A percentile compares a stretch with the other conserved stretches of the same genome.
These are phyloP conservation scores for Leucosporidium yakuticum DNA, from an alignment of 768 basidiomycete species.

Conservation along the genomic window DNA sequence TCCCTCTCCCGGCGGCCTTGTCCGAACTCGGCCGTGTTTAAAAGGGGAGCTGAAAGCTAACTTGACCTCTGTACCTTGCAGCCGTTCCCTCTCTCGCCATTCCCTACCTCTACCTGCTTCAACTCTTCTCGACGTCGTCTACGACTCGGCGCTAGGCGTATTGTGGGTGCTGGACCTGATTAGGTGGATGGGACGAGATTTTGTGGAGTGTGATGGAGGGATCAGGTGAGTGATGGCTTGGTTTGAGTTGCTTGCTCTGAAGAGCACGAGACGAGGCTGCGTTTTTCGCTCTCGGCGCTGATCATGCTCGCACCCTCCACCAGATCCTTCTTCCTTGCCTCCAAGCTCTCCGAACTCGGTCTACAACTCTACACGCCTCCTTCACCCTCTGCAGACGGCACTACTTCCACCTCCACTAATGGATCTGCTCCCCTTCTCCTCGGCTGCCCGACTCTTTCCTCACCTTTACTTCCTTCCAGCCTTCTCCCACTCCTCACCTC, in stretches of 20 bases:
- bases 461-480: slow-evolving; percentile 16
- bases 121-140: slow-evolving; percentile 22
- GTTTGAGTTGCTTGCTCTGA: no score
- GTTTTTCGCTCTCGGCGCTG: not conserved
- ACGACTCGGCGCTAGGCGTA: slow-evolving; percentile 6
- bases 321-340: slow-evolving; percentile 30
- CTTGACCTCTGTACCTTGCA: no score
- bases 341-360: slow-evolving; percentile 29
- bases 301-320: not conserved
- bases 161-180: slow-evolving; percentile 28
- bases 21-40: no score
- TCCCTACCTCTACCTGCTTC: no score
- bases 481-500: slow-evolving; percentile 3
- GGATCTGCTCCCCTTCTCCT: not conserved
- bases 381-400: not conserved
- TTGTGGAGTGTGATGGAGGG: slow-evolving; percentile 19
- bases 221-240: slow-evolving; percentile 21
- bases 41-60: no score
- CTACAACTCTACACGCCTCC: slow-evolving; percentile 13
- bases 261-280: no score
- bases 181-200: slow-evolving; percentile 21
- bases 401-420: no score
- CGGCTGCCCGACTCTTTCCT: not conserved
- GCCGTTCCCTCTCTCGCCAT: no score
- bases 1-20: no score